These are phyloP conservation scores for Macrocybe gigantea DNA, from an alignment of 768 basidiomycete genomes.

Conservation along the genomic window DNA sequence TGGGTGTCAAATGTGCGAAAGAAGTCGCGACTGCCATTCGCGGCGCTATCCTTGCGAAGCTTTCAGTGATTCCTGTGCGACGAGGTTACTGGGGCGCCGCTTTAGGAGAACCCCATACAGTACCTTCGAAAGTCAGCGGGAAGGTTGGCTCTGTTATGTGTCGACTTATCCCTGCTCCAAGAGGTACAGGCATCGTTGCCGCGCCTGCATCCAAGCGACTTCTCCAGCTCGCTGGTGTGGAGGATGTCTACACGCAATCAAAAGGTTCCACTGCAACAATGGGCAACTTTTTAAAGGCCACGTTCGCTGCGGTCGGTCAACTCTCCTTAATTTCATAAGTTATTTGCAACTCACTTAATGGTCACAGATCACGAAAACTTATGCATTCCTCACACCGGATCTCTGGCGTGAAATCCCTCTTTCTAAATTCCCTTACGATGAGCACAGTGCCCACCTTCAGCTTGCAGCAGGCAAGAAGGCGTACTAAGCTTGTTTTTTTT, in stretches of 20 bases:
- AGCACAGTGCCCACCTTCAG: conserved; percentile 90
- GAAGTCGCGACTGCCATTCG: conserved; percentile 99
- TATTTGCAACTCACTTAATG: conserved; percentile 1
- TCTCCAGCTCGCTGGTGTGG: conserved; percentile 94
- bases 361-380: conserved; percentile 90
- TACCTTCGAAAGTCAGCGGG: conserved; percentile 96
- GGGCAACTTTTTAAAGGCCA: conserved; percentile 99
- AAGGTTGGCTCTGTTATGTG: conserved; percentile 99
- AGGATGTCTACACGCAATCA: conserved; percentile 96
- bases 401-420: conserved; percentile 94
- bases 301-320: conserved; percentile 77
- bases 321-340: neutral
- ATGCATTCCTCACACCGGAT: conserved; percentile 96
- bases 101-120: conserved; percentile 98
- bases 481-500: conserved; percentile 31
- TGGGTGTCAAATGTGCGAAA: conserved; percentile 99
- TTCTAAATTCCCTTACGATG: conserved; percentile 89
- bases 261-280: conserved; percentile 98
- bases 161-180: conserved; percentile 95
- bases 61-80: conserved; percentile 96
- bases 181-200: conserved; percentile 99
- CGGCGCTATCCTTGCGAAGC: conserved; percentile 97
- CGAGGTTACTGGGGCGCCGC: conserved; percentile 99
- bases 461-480: conserved; percentile 76
- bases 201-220: conserved; percentile 96